Evolutionary conservation across 768 basidiomycete species (phyloP).

Genomic region (Phanerochaete sordida): DNA sequence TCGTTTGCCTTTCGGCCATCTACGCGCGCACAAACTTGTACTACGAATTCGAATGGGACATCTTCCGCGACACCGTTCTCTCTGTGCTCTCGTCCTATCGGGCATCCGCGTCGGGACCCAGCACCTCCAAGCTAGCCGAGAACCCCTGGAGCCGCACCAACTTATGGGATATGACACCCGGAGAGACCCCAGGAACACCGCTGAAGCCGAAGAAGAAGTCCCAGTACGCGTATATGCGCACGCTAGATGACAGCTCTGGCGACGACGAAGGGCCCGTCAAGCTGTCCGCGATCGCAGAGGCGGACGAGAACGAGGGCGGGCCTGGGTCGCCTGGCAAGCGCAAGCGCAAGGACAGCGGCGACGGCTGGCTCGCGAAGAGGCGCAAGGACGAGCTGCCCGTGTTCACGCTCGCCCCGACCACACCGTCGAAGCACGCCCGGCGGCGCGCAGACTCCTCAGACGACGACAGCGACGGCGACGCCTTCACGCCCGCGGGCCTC

Average conservation of each 20-base stretch:
- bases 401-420: neutral
- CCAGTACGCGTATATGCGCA: neutral
- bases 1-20: slow-evolving; percentile 58
- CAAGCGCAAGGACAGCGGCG: neutral
- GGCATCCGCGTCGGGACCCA: neutral
- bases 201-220: neutral
- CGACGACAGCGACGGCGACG: slow-evolving; percentile 20
- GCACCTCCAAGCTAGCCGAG: neutral
- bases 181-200: neutral
- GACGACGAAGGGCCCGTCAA: neutral
- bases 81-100: neutral
- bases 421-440: too few relatives aligned
- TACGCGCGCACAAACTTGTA: slow-evolving; percentile 58
- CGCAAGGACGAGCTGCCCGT: neutral
- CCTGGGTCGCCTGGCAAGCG: neutral
- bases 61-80: slow-evolving; percentile 30
- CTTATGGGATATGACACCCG: slow-evolving; percentile 1
- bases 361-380: neutral
- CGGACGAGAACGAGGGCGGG: neutral
- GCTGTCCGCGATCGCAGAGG: neutral
- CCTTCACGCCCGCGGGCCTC: neutral
- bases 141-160: slow-evolving; percentile 28
- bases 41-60: slow-evolving; percentile 59
- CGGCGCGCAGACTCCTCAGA: neutral
- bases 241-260: neutral